Base-by-base conservation (phyloP, 768 basidiomycete species). In the Lactarius trivialis region DNA sequence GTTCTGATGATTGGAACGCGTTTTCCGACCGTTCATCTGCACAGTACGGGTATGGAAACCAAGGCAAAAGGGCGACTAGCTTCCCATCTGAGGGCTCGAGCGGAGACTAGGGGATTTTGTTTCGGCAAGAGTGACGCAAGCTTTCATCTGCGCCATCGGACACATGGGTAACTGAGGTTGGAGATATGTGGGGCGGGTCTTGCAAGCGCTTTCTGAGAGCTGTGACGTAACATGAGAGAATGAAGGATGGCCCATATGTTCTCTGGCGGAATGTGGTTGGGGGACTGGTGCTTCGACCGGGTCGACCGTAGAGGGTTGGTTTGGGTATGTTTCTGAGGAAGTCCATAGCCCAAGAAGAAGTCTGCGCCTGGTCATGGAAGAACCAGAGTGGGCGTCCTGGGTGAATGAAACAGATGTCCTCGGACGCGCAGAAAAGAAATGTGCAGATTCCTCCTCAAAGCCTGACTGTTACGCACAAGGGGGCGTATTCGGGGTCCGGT, bases 381-480 rank as follows among this genome's bases (percentile, higher is more conserved):
- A 68, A 32, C 62, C 65, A 60, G 19, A 55, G 67, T 68, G 70
- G 9, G 60, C 19, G 53, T 65, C 32, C 9, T 11, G 12, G 58
- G 8, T 14, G 53, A 33, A 8, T 15, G 3, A 37, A 39, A 28
- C n/a, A 65, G 62, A 68, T n/a, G 62, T 72, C 34, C 59, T 63
- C 17, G 63, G 62, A 19, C 65, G 65, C 34, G 68, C 60, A 37
- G 79, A 76, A 71, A 91, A 90, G 77, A 93, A 92, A 45, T 76
- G 81, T 15, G 85, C 78, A 4, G 85, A 88, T 69, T 91, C 89
- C 71, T 85, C 81, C 63, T 81, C 81, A 56, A 81, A 72, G 43
- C 76, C 76, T 33, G 74, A 71, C 37, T 9, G n/a, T n/a, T n/a
- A n/a, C n/a, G n/a, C n/a, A n/a, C n/a, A n/a, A n/a, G n/a, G n/a